phyloP scores from a whole-genome alignment of 257 asterid genomes.

The Solanum etuberosum region DNA sequence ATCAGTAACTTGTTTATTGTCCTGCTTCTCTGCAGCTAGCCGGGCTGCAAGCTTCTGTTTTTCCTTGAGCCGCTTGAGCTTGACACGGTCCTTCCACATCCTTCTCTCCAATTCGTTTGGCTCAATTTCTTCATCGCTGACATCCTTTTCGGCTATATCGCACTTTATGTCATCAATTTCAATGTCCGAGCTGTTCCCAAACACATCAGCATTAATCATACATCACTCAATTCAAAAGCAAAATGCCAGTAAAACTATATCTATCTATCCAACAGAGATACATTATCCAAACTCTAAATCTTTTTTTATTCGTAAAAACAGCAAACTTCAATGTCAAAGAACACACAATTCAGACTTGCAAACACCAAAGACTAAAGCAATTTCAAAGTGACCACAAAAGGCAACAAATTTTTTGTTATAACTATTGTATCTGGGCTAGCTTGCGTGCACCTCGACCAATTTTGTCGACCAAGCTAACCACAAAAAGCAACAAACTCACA shows the following conservation, averaged over 20 bases:
- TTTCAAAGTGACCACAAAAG: not conserved
- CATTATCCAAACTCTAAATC: not conserved
- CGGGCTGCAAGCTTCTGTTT: slow-evolving; percentile 39
- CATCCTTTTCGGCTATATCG: slow-evolving; percentile 52
- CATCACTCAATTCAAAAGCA: not conserved
- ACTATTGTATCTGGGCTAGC: not conserved
- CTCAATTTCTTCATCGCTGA: slow-evolving; percentile 67
- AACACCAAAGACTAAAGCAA: not conserved
- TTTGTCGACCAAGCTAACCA: not conserved
- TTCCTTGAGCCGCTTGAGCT: slow-evolving; percentile 61
- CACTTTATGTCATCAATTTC: slow-evolving; percentile 41
- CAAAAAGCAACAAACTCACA: not conserved
- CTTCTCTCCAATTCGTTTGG: slow-evolving; percentile 51
- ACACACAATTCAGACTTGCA: not conserved
- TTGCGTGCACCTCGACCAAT: not conserved
- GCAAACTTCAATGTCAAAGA: not conserved
- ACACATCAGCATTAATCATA: slow-evolving; percentile 4
- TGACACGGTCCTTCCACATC: slow-evolving; percentile 65
- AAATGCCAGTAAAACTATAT: not conserved
- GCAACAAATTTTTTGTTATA: not conserved
- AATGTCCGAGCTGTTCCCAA: slow-evolving; percentile 47
- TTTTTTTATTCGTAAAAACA: not conserved
- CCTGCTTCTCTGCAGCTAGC: slow-evolving; percentile 47
- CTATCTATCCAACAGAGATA: not conserved
- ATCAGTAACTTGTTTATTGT: slow-evolving; percentile 39